Percentiles rank a stretch among this genome's conserved stretches.
Evolutionary conservation across 768 basidiomycete genomes (phyloP).

Genomic region (Hortiboletus campestris): DNA sequence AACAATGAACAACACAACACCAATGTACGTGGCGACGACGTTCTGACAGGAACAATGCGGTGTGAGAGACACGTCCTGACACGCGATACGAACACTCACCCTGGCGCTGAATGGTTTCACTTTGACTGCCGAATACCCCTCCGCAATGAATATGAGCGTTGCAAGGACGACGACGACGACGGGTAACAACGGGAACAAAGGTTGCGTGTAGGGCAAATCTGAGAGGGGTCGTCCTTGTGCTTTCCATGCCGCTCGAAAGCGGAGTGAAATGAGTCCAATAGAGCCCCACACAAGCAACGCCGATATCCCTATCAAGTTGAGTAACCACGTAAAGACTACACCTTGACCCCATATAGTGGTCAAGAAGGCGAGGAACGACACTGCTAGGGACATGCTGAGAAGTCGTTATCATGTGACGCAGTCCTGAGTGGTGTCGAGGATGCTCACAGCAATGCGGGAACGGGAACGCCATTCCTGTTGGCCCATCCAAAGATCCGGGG

Average conservation of each 20-base stretch:
- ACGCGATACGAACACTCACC: conserved; percentile 26
- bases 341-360: conserved; percentile 59
- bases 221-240: conserved; percentile 48
- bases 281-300: conserved; percentile 67
- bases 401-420: not conserved
- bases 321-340: conserved; percentile 55
- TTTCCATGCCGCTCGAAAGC: conserved; percentile 61
- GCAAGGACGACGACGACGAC: conserved; percentile 49
- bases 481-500: conserved; percentile 64
- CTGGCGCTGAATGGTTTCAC: conserved; percentile 43
- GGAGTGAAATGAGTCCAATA: conserved; percentile 52
- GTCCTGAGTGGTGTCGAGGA: conserved; percentile 11
- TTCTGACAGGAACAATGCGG: conserved; percentile 33
- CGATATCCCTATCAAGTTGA: conserved; percentile 64
- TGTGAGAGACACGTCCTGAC: not conserved
- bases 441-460: conserved; percentile 51
- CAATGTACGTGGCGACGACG: conserved; percentile 55
- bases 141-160: conserved; percentile 51
- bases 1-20: conserved; percentile 44
- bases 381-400: conserved; percentile 45
- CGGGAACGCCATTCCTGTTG: conserved; percentile 62
- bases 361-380: conserved; percentile 51
- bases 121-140: conserved; percentile 50
- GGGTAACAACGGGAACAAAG: conserved; percentile 53
- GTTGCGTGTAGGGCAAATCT: conserved; percentile 60